A percentile compares a stretch with the other conserved stretches of the same genome.
Conservation (phyloP, 2,329 filamentous ascomycete species). For the Epichloe coenophiala region DNA sequence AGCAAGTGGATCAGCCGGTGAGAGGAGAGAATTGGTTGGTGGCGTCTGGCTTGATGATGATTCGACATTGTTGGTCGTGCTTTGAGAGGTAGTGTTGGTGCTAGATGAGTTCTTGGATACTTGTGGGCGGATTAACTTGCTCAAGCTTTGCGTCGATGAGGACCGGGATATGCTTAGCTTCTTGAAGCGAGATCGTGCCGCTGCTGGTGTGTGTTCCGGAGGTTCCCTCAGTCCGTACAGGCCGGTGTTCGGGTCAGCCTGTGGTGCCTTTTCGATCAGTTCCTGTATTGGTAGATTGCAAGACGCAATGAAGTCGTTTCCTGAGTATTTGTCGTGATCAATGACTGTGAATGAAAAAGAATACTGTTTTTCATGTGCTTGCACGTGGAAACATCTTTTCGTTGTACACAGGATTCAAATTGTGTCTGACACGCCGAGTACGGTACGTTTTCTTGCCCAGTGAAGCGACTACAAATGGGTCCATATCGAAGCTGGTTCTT, state of each 20-base stretch:
- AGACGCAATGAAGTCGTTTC: conserved; percentile 93
- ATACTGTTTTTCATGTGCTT: conserved; percentile 75
- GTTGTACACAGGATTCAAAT: conserved; percentile 86
- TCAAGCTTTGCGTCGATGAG: conserved; percentile 63
- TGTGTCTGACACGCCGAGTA: conserved; percentile 80
- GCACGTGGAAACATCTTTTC: conserved; percentile 98
- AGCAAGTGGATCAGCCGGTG: conserved; percentile 24
- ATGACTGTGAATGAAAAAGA: conserved; percentile 86
- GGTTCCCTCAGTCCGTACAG: conserved; percentile 72
- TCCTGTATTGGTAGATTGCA: conserved; percentile 69
- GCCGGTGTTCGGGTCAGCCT: conserved; percentile 73
- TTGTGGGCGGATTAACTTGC: conserved; percentile 46
- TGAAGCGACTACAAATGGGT: conserved; percentile 92
- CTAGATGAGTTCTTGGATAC: conserved; percentile 37
- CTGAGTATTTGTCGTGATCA: conserved; percentile 91
- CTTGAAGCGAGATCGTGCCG: conserved; percentile 42
- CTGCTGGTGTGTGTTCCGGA: conserved; percentile 41
- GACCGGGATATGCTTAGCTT: conserved; percentile 71
- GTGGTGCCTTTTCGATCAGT: conserved; percentile 63
- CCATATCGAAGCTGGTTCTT: conserved; percentile 95
- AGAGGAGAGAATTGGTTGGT: conserved; percentile 20
- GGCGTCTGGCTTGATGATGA: conserved; percentile 10
- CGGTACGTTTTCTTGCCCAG: conserved; percentile 91
- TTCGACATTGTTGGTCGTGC: conserved; percentile 6
- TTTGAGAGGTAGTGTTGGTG: conserved; percentile 30